Evolutionary conservation across 441 rosid genomes (phyloP).

Genomic region (Erodium texanum): DNA sequence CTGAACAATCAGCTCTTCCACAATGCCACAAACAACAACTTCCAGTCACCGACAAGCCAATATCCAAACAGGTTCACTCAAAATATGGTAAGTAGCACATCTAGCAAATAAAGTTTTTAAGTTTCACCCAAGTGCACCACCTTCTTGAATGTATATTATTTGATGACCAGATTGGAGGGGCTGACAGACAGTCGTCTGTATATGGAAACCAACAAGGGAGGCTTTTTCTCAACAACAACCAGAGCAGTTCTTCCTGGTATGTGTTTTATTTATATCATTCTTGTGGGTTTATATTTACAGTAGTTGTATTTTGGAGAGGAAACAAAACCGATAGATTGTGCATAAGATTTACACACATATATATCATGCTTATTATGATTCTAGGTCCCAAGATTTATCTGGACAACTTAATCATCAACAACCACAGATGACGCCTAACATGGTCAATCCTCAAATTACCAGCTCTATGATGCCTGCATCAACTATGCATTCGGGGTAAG

Average conservation of each 20-base stretch:
- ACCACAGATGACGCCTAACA: constrained; percentile 1
- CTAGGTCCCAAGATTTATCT: neutral
- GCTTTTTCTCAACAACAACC: neutral
- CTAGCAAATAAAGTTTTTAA: neutral
- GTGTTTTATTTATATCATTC: neutral
- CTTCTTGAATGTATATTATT: neutral
- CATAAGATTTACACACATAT: neutral
- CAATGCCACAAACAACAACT: neutral
- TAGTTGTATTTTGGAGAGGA: neutral
- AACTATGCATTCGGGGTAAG: neutral
- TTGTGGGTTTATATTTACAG: neutral
- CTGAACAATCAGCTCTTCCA: neutral
- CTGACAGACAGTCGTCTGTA: neutral
- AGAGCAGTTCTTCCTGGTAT: neutral
- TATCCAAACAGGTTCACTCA: neutral
- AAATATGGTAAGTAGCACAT: neutral
- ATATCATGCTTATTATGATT: neutral
- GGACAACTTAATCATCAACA: neutral
- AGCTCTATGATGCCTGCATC: neutral
- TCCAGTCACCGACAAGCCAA: neutral
- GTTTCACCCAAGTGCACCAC: neutral
- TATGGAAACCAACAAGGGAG: neutral
- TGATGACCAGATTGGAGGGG: neutral
- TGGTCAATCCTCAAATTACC: neutral
- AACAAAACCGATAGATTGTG: neutral